Base-by-base conservation (phyloP, 352 stramenopile genomes). In the Blastocystis sp. region DNA sequence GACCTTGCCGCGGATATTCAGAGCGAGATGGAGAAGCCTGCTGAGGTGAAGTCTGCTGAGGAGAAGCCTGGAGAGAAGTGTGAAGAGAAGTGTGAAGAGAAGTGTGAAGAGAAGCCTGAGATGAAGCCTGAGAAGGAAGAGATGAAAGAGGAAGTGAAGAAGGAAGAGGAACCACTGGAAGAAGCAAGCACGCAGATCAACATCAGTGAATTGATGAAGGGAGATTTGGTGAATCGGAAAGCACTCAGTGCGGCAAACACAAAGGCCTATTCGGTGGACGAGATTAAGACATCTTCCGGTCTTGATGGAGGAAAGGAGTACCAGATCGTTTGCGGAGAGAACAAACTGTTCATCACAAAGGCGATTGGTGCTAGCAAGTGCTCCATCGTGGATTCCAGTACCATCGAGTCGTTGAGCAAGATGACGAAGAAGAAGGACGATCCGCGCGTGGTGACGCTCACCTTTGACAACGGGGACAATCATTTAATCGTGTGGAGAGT, bases 371-470 rank as follows among this genome's bases (percentile, higher is more conserved):
- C 21, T 10, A 68, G n/a, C 54, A 38, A 48, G 59, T 66, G 52
- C 24, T n/a, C 60, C 17, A 64, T 84, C 43, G 54, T 70, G 57
- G 74, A 68, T 10, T 40, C 34, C 19, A 10, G 9, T 28, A 43
- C 43, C 2, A n/a, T 84, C 52, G 42, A 66, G 11, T 52, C 57
- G 14, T 9, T 84, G 28, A 45, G 34, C 24, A 68, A 84, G 21
- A 84, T 84, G 74, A 69, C 45, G 42, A 66, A 68, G 45, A 84
- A 68, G 74, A 84, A 84, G 60, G 74, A 84, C 4, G 45, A 84
- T 14, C 52, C 74, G 54, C 68, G 66, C 66, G 60, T 68, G 34
- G 52, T 84, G 1, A 68, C 74, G 48, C 45, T 84, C 1, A 42
- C 57, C n/a, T 84, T 84, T 84, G 48, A 42, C 17, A 59, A 59